Evolutionary conservation across 768 basidiomycete species (phyloP), one percentile per base, ranked within the genome.

Genomic region (Suillus bovinus): DNA sequence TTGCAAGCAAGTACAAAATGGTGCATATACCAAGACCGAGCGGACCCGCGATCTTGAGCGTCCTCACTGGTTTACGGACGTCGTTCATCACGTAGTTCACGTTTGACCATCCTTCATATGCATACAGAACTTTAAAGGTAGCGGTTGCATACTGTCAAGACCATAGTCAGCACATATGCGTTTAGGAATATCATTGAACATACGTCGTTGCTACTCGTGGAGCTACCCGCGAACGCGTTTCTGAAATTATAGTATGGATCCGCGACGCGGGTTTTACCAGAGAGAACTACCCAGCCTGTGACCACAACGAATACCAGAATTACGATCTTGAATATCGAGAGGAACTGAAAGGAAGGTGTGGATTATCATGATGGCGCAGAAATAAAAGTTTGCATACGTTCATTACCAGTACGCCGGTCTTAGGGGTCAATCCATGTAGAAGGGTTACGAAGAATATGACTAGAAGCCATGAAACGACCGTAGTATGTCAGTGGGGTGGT

Each of bases 41-140:
- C 0, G 85, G 85, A 1, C 82, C 86, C 0, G 86, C 84, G 42
- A 86, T 84, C 71, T 84, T 85, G 59, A 88, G 80, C 5, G 86
- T 88, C 47, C 83, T 79, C 3, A 86, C 77, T 0, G 86, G 86
- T 66, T 86, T 75, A 63, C 80, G 82, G 57, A 87, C 84, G 14
- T 86, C 83, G 71, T 85, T 86, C 61, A 87, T 71, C 10, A 86
- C 85, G 56, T 84, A 84, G 67, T 85, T 85, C 29, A 82, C 80
- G 47, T 80, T 82, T 2, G 81, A 82, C 85, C 85, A 86, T 4
- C 85, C 85, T 2, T 68, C 41, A 60, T 80, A 83, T 1, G 80
- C 69, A 59, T 77, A 75, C 31, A 86, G 72, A 29, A 87, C 83
- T 63, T 86, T 85, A 79, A 84, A 85, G 0, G 79, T 85, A 3